Evolutionary conservation across 176 grass and related monocot genomes (phyloP), one percentile per base, ranked within the genome.

Genomic region (Aegilops tauschii): DNA sequence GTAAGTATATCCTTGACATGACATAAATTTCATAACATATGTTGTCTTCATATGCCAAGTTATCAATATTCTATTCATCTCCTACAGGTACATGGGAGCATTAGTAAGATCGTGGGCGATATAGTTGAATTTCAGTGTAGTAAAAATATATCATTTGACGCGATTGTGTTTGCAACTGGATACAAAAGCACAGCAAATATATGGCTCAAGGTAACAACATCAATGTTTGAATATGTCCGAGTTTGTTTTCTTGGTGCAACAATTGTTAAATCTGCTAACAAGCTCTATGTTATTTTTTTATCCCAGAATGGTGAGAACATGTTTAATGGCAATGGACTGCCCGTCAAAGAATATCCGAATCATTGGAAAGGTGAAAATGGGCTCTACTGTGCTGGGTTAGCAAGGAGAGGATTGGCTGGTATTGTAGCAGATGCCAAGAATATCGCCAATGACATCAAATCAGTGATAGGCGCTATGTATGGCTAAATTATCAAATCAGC

Each of bases 131-230:
- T 94, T 21, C 27, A 49, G 10, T 44, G 59, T 21, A 77, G 64
- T 4, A 61, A 81, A 21, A 27, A 85, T 3, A 0, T 47, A 4
- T 14, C 52, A 2, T 92, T 72, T 23, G 87, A 71, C 68, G 35
- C 4, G 20, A 71, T 71, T 71, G 68, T 71, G 4, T 71, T 71
- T 39, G 68, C 68, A 6, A 92, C 92, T 1, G 89, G 92, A 30
- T 94, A 89, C 42, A 80, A 32, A 87, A 94, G 76, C 77, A 78
- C 75, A 2, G 29, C 16, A 3, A 84, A 81, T 61, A 45, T 18
- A 10, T 91, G 89, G 89, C 86, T 94, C 18, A 59, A 59, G 54
- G 54, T 59, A 59, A 59, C 17, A 59, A 59, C 54, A 21, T 59
- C 0, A 7, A 8, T 59, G 17, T 59, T 59, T 59, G 6, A 21